Evolutionary conservation across 2,329 filamentous ascomycete species (phyloP).

Genomic region (Chaetomiaceae sp.): DNA sequence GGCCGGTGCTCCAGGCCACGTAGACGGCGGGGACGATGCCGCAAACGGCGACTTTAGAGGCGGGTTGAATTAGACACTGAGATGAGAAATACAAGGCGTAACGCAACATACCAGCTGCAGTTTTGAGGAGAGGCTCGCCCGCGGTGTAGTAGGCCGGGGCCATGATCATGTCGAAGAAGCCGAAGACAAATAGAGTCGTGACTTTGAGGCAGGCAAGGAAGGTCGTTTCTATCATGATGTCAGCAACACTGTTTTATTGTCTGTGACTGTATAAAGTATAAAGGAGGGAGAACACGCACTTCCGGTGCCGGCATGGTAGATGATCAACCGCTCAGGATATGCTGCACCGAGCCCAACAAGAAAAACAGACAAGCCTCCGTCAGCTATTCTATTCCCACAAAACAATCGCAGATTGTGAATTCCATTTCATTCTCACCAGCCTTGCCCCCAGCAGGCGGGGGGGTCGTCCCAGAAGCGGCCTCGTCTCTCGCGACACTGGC

Average conservation of each 20-base stretch:
- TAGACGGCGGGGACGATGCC: conserved; percentile 62
- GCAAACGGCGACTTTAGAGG: conserved; percentile 47
- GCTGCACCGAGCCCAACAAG: conserved; percentile 31
- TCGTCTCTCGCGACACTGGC: no score
- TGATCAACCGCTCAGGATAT: conserved; percentile 56
- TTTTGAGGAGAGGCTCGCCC: conserved; percentile 35
- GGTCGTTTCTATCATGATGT: conserved; percentile 40
- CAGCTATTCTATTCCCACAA: no score
- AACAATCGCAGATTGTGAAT: no score
- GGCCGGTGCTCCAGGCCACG: conserved; percentile 59
- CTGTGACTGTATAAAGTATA: neutral
- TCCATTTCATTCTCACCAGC: conserved; percentile 7
- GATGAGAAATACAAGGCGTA: no score
- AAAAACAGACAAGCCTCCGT: no score
- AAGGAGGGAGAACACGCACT: no score
- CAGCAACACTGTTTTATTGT: neutral
- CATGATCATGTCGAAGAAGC: conserved; percentile 59
- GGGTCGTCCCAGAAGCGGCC: no score
- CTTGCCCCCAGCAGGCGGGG: conserved; percentile 8
- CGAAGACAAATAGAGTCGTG: conserved; percentile 63
- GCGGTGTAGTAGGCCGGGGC: conserved; percentile 54
- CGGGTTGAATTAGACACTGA: no score
- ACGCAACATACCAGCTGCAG: conserved; percentile 35
- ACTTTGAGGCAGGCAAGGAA: conserved; percentile 68
- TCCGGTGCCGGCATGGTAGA: conserved; percentile 70